Conservation (phyloP, 1,139 yeast species). For the Saccharomyces pastorianus region DNA sequence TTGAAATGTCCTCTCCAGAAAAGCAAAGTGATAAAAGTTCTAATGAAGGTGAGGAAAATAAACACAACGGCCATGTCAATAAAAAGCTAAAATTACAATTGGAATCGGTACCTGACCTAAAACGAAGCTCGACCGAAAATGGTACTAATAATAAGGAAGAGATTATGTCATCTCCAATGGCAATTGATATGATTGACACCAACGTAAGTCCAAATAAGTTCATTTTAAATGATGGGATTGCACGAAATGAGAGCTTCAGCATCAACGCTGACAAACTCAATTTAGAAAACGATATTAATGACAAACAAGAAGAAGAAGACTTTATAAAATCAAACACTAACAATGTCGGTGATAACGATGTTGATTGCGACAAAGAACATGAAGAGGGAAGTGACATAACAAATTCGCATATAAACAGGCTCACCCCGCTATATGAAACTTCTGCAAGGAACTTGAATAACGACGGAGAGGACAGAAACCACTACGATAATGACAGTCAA, state of each 20-base stretch:
- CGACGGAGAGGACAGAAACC: not conserved
- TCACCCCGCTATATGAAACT: not conserved
- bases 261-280: conserved; percentile 4
- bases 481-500: not conserved
- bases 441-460: conserved; percentile 2
- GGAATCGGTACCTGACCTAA: conserved; percentile 13
- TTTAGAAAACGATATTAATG: conserved; percentile 1
- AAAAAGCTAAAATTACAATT: conserved; percentile 14
- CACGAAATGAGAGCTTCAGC: not conserved
- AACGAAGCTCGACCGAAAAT: conserved; percentile 2
- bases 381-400: not conserved
- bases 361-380: not conserved
- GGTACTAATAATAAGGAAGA: conserved; percentile 3
- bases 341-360: not conserved
- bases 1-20: conserved; percentile 18
- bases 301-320: not conserved
- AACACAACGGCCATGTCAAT: conserved; percentile 24
- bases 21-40: conserved; percentile 10
- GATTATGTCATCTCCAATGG: conserved; percentile 8
- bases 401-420: not conserved
- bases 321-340: not conserved
- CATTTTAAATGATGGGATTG: not conserved
- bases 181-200: conserved; percentile 12
- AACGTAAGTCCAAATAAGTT: conserved; percentile 16
- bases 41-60: conserved; percentile 13